phyloP scores from a whole-genome alignment of 371 early-diverging fungal genomes.

The Saksenaea oblongispora region DNA sequence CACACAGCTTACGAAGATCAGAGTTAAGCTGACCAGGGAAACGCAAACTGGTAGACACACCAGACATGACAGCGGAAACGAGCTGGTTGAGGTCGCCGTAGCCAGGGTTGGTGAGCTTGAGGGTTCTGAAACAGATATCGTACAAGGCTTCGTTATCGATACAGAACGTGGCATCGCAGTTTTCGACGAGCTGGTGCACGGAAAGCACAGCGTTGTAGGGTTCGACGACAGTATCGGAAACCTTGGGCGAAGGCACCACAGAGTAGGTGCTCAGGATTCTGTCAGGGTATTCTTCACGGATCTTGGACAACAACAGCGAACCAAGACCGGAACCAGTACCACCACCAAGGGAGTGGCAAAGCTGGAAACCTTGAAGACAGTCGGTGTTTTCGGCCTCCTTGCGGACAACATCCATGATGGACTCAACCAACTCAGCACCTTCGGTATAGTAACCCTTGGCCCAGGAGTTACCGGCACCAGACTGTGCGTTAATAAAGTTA shows the following conservation, averaged over 20 bases:
- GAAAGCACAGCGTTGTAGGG: conserved; percentile 89
- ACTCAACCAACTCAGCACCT: conserved; percentile 84
- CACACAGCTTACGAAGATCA: conserved; percentile 96
- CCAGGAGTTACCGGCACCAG: conserved; percentile 91
- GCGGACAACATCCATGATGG: conserved; percentile 78
- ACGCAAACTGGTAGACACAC: conserved; percentile 94
- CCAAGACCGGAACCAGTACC: conserved; percentile 89
- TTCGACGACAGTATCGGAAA: conserved; percentile 86
- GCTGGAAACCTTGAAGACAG: conserved; percentile 86
- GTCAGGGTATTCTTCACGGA: conserved; percentile 90
- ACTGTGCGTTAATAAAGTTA: conserved; percentile 81
- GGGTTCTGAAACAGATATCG: conserved; percentile 82
- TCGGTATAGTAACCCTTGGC: conserved; percentile 91
- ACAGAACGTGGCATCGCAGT: conserved; percentile 94
- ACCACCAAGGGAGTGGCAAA: conserved; percentile 85
- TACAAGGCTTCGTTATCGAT: conserved; percentile 97
- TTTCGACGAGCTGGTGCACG: conserved; percentile 86
- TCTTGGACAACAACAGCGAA: conserved; percentile 79
- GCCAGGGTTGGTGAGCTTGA: conserved; percentile 77
- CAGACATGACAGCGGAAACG: conserved; percentile 86
- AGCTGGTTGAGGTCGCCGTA: conserved; percentile 82
- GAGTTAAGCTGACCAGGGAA: conserved; percentile 99
- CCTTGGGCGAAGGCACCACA: conserved; percentile 91
- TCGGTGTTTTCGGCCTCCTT: conserved; percentile 83
- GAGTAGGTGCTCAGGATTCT: conserved; percentile 92